Percentiles rank a stretch among this genome's conserved stretches.
Conservation (phyloP, 2,329 filamentous ascomycete genomes). For the Paecilomyces formosus region DNA sequence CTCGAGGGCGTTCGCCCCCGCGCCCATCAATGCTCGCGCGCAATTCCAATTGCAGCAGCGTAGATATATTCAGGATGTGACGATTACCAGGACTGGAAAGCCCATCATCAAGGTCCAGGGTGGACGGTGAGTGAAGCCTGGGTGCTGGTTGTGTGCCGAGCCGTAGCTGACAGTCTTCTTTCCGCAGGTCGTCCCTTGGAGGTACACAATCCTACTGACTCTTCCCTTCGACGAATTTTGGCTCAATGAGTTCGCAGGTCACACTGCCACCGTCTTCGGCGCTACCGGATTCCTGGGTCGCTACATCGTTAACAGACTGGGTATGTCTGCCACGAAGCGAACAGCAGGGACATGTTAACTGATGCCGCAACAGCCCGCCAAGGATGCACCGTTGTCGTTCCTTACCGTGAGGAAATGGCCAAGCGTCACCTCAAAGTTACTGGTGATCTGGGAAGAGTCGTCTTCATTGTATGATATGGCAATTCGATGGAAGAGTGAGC, state of each 20-base stretch:
- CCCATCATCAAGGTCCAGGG: constrained; percentile 83
- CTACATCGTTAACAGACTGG: constrained; percentile 94
- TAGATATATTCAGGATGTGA: constrained; percentile 65
- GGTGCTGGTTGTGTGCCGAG: constrained; percentile 16
- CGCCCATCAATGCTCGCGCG: constrained; percentile 20
- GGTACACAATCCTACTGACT: constrained; percentile 46
- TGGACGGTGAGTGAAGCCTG: constrained; percentile 61
- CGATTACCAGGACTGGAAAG: constrained; percentile 93
- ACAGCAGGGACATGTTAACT: constrained; percentile 20
- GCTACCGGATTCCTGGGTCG: constrained; percentile 91
- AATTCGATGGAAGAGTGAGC: background rate
- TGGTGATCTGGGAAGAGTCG: constrained; percentile 85
- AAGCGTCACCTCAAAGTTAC: constrained; percentile 94
- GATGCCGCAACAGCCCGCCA: constrained; percentile 59
- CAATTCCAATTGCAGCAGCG: constrained; percentile 38
- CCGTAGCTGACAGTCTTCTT: constrained; percentile 5
- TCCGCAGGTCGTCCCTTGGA: constrained; percentile 69
- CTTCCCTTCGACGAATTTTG: constrained; percentile 10
- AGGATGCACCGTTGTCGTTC: constrained; percentile 89
- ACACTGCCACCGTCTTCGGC: constrained; percentile 96
- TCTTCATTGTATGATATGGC: constrained; percentile 62
- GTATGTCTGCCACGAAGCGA: constrained; percentile 37
- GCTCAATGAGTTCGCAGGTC: constrained; percentile 52
- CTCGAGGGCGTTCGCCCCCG: constrained; percentile 28
- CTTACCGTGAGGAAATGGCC: constrained; percentile 93